phyloP scores from a whole-genome alignment of 176 grass and related monocot genomes.

The Carex littledalei region DNA sequence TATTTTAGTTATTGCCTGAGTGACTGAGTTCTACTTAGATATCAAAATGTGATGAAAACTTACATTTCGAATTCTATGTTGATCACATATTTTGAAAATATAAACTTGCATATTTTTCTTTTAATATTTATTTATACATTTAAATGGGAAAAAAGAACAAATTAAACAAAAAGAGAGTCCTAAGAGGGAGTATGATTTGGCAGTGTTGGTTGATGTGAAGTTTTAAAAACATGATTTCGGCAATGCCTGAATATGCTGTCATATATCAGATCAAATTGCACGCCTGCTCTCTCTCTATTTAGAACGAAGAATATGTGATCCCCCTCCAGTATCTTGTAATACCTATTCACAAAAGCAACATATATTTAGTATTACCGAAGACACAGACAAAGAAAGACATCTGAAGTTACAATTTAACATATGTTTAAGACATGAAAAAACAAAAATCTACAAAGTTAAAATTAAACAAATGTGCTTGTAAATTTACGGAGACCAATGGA shows the following conservation, averaged over 20 bases:
- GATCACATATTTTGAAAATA: background rate
- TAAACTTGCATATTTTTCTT: background rate
- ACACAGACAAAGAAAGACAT: background rate
- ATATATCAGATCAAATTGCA: constrained; percentile 73
- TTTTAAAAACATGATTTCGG: constrained; percentile 46
- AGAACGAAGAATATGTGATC: constrained; percentile 81
- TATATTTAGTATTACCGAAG: background rate
- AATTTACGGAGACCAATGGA: too few relatives aligned
- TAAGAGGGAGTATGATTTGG: constrained; percentile 32
- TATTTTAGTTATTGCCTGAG: background rate
- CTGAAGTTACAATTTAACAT: background rate
- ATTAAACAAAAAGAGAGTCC: background rate
- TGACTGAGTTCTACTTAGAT: background rate
- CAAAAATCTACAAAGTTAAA: too few relatives aligned
- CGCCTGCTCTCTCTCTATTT: constrained; percentile 51
- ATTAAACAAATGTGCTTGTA: background rate
- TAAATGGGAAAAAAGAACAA: background rate
- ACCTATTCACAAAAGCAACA: constrained; percentile 30
- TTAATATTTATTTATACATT: background rate
- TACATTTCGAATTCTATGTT: background rate
- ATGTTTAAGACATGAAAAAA: background rate
- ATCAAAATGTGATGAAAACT: background rate
- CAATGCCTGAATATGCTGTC: constrained; percentile 68
- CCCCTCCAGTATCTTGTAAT: constrained; percentile 60
- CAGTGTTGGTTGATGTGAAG: constrained; percentile 16